phyloP scores from a whole-genome alignment of 2,329 filamentous ascomycete genomes.

The Chaetomiaceae sp. region DNA sequence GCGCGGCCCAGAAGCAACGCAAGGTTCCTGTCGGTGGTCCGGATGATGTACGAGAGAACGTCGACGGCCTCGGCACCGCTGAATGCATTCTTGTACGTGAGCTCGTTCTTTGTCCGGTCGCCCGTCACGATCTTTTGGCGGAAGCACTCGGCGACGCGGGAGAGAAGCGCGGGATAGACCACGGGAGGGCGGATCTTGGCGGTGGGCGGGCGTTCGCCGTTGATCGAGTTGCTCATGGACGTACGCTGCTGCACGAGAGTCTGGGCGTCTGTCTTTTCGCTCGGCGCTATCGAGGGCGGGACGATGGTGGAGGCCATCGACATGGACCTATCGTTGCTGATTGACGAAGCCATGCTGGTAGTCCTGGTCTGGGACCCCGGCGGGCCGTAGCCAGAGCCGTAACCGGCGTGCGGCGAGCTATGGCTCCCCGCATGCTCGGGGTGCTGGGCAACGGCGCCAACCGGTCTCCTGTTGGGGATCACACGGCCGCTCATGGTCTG shows the following conservation, averaged over 20 bases:
- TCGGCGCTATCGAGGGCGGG: slow-evolving; percentile 58
- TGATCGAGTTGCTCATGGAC: slow-evolving; percentile 53
- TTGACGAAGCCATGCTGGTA: slow-evolving; percentile 59
- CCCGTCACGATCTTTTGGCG: slow-evolving; percentile 79
- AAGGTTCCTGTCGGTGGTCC: slow-evolving; percentile 92
- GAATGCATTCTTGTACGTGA: slow-evolving; percentile 96
- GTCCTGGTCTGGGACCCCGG: slow-evolving; percentile 55
- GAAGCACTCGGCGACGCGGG: slow-evolving; percentile 90
- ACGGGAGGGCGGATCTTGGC: slow-evolving; percentile 69
- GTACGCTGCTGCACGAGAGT: slow-evolving; percentile 51
- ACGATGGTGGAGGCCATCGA: slow-evolving; percentile 86
- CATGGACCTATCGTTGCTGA: slow-evolving; percentile 62
- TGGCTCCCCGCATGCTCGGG: slow-evolving; percentile 19
- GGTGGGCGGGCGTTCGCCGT: slow-evolving; percentile 53
- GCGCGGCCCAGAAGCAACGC: slow-evolving; percentile 86
- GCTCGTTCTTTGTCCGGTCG: slow-evolving; percentile 91
- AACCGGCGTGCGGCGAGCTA: slow-evolving; percentile 32
- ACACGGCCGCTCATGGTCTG: slow-evolving; percentile 92
- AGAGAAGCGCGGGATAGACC: slow-evolving; percentile 89
- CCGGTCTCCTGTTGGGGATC: slow-evolving; percentile 68
- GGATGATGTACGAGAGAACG: slow-evolving; percentile 91
- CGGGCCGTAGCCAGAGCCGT: slow-evolving; percentile 37
- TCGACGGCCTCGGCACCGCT: slow-evolving; percentile 95
- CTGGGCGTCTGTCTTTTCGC: slow-evolving; percentile 43
- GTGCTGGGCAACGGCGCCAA: slow-evolving; percentile 29